A percentile compares a stretch with the other conserved stretches of the same genome.
Conservation (phyloP, 2,329 filamentous ascomycete species). For the Hypoxylon sp. region DNA sequence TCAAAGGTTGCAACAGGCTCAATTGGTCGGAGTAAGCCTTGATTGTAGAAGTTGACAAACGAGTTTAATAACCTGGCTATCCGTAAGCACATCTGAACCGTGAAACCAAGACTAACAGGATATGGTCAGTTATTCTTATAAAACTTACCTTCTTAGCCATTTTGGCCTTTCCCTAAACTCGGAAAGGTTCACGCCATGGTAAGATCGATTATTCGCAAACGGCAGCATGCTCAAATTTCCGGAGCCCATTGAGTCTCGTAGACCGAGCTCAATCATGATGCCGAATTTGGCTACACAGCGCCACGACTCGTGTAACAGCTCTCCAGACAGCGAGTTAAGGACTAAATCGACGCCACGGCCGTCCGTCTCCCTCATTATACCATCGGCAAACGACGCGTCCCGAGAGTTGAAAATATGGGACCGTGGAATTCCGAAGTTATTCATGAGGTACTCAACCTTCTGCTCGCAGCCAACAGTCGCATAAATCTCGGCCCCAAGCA, state of each 20-base stretch:
- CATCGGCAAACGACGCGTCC: constrained; percentile 34
- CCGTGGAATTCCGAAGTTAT: constrained; percentile 38
- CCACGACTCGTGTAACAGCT: constrained; percentile 61
- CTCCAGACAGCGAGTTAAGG: constrained; percentile 60
- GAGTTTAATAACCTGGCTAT: constrained; percentile 33
- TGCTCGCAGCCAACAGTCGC: constrained; percentile 42
- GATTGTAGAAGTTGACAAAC: constrained; percentile 33
- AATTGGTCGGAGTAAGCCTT: constrained; percentile 39
- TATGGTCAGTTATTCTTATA: not conserved
- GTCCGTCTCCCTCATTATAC: constrained; percentile 41
- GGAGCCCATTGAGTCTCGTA: constrained; percentile 59
- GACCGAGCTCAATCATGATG: constrained; percentile 64
- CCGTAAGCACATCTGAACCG: constrained; percentile 20
- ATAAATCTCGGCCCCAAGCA: constrained; percentile 44
- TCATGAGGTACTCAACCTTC: constrained; percentile 40
- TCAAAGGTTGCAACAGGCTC: constrained; percentile 47
- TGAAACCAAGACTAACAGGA: constrained; percentile 23
- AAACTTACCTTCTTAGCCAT: constrained; percentile 37
- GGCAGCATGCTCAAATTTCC: constrained; percentile 61
- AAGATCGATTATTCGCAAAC: constrained; percentile 59
- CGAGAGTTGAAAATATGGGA: constrained; percentile 45
- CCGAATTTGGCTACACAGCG: constrained; percentile 62
- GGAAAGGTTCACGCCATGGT: constrained; percentile 56
- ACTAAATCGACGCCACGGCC: constrained; percentile 50
- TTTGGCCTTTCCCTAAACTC: constrained; percentile 40